phyloP scores from a whole-genome alignment of 257 asterid species.

The Coffea eugenioides region DNA sequence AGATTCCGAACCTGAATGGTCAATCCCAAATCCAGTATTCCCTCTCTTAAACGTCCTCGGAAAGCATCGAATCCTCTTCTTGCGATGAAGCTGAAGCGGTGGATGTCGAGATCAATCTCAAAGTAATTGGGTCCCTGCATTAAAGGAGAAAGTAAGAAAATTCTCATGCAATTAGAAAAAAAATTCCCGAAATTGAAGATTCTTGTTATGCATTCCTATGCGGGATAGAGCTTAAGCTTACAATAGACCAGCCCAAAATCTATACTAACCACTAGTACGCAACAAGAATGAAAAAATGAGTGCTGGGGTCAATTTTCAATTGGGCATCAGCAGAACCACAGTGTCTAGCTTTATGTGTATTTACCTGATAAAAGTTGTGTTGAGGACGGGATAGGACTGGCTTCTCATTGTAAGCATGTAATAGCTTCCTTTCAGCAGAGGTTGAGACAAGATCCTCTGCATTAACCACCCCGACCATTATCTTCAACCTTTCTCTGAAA shows the following conservation, averaged over 20 bases:
- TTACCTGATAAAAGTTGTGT: constrained; percentile 70
- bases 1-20: constrained; percentile 69
- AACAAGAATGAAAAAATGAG: not conserved
- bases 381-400: constrained; percentile 96
- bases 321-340: not conserved
- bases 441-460: constrained; percentile 73
- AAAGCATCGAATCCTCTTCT: constrained; percentile 89
- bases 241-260: not conserved
- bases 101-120: constrained; percentile 91
- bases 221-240: not conserved
- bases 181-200: not conserved
- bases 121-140: constrained; percentile 77
- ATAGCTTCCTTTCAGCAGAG: constrained; percentile 72
- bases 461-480: constrained; percentile 80
- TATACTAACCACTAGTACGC: not conserved
- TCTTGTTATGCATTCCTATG: no score
- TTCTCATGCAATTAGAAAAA: not conserved
- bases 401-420: constrained; percentile 76
- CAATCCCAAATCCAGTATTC: constrained; percentile 72
- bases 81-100: constrained; percentile 85
- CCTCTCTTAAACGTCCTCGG: constrained; percentile 61
- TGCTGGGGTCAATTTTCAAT: not conserved
- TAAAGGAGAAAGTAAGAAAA: not conserved
- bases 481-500: constrained; percentile 77
- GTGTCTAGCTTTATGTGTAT: not conserved